Base-by-base conservation (phyloP, 2,329 filamentous ascomycete species). In the Fusarium pilosicola region DNA sequence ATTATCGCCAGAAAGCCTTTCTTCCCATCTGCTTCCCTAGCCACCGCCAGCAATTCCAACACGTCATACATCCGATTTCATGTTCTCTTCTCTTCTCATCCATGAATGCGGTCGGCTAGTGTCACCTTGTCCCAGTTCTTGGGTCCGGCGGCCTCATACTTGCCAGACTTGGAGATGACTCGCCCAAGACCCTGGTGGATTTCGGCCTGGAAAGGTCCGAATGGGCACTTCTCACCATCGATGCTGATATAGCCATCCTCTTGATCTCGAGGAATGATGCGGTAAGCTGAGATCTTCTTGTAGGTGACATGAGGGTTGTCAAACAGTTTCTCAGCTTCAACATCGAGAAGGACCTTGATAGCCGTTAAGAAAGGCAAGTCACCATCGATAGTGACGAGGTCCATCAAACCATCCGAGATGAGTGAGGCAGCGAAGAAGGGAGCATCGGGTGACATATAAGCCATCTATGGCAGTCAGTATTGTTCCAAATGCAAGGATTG, bases 201-300 rank as follows among this genome's bases (percentile, higher is more conserved):
- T 83, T 99, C 96, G 6, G 92, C 94, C 84, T 99, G 96, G 80
- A 98, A 97, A 0, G 94, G 93, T 76, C 92, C 92, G 80, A 97
- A 98, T 0, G 94, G 93, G 6, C 97, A 87, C 61, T 89, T 88
- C 83, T 99, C 96, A 42, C 96, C 96, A 79, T 98, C 96, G 74
- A 99, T 94, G 80, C 94, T 97, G 80, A 99, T 97, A 81, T 93
- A 96, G 4, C 96, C 96, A 71, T 91, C 88, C 44, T 89, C 85
- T 77, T 91, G 88, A 71, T 92, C 84, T 60, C 89, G 90, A 0
- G 96, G 96, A 7, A 92, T 91, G 71, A 99, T 92, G 46, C 96
- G 89, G 80, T 96, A 98, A 1, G 92, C 96, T n/a, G 89, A 88
- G 8, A 98, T 88, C 81, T 99, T 99, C 77, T 91, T 89, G 81